phyloP scores from a whole-genome alignment of 2,329 filamentous ascomycete genomes.

The Fusarium papillatum region DNA sequence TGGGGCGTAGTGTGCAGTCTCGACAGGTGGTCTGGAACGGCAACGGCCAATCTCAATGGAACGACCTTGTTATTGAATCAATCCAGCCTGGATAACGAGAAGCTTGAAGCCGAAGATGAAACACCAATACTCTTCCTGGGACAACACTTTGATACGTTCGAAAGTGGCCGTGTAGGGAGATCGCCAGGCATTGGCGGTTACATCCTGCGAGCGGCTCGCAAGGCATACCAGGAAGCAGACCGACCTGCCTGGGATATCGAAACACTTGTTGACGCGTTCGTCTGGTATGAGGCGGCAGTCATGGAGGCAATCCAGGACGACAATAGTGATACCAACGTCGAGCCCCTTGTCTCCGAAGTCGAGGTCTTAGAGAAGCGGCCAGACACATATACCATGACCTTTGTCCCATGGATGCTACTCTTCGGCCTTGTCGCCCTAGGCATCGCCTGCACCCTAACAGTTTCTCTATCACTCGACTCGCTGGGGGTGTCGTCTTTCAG shows the following conservation, averaged over 20 bases:
- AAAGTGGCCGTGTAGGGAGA: not conserved
- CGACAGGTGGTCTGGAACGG: constrained; percentile 16
- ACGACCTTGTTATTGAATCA: constrained; percentile 6
- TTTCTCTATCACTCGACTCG: constrained; percentile 23
- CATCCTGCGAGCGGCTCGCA: constrained; percentile 7
- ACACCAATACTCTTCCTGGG: not conserved
- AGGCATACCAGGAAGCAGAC: not conserved
- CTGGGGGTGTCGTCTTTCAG: constrained; percentile 23
- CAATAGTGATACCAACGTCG: not conserved
- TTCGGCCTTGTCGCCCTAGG: constrained; percentile 21
- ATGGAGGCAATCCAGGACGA: not conserved
- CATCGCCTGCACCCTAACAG: constrained; percentile 16
- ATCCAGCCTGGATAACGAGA: not conserved
- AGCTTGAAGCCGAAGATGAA: not conserved
- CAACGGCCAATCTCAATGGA: constrained; percentile 14
- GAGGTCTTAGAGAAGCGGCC: not conserved
- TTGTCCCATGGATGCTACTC: constrained; percentile 32
- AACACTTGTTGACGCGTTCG: constrained; percentile 24
- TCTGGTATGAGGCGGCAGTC: constrained; percentile 26
- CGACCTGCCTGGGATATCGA: constrained; percentile 12
- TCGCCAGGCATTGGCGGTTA: constrained; percentile 21
- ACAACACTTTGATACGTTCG: not conserved
- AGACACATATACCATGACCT: constrained; percentile 27
- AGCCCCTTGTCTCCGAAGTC: constrained; percentile 1
- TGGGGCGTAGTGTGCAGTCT: constrained; percentile 18